phyloP scores from a whole-genome alignment of 352 stramenopile species.

The Phytophthora pluvialis region DNA sequence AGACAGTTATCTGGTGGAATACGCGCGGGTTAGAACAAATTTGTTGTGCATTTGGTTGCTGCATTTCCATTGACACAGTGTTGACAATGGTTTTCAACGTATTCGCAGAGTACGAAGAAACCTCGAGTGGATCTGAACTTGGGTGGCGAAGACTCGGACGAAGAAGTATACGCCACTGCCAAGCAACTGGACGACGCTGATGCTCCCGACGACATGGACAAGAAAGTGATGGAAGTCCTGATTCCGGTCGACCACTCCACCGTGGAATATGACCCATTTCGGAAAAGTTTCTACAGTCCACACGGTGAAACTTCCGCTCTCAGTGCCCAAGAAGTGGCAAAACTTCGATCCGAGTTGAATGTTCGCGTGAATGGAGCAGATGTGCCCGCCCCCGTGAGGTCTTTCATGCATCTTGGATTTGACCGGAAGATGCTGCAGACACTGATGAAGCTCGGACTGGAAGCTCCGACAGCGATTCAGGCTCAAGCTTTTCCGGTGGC shows the following conservation, averaged over 20 bases:
- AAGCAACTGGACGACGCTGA: constrained; percentile 49
- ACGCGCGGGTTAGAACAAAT: constrained; percentile 27
- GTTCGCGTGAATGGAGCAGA: constrained; percentile 56
- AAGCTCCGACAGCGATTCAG: constrained; percentile 85
- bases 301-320: constrained; percentile 52
- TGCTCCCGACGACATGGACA: constrained; percentile 38
- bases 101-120: constrained; percentile 48
- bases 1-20: constrained; percentile 42
- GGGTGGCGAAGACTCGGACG: constrained; percentile 57
- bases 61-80: not conserved
- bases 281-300: constrained; percentile 76
- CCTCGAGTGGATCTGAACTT: constrained; percentile 16
- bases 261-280: constrained; percentile 85
- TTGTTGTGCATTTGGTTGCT: not conserved
- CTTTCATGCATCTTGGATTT: constrained; percentile 78
- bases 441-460: constrained; percentile 74
- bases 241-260: constrained; percentile 68
- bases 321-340: constrained; percentile 41
- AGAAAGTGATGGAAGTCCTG: constrained; percentile 81
- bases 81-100: constrained; percentile 1
- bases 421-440: constrained; percentile 70
- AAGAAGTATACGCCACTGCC: constrained; percentile 78
- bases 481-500: constrained; percentile 84
- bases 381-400: constrained; percentile 69
- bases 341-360: constrained; percentile 52